phyloP scores from a whole-genome alignment of 805 yeast species.

The Teunomyces stri region DNA sequence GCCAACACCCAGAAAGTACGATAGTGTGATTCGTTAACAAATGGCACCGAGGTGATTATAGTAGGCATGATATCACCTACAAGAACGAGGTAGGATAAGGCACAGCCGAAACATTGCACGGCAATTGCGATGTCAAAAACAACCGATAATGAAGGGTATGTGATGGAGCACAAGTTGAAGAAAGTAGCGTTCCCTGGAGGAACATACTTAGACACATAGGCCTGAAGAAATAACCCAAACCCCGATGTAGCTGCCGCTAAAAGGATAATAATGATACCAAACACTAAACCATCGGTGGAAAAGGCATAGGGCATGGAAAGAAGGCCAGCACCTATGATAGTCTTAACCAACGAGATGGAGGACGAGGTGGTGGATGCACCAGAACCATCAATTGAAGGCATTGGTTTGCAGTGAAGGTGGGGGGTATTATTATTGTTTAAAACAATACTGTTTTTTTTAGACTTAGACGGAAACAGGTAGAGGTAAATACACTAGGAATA shows the following conservation, averaged over 20 bases:
- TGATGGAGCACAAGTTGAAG: constrained; percentile 59
- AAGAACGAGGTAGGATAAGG: constrained; percentile 64
- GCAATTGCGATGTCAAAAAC: constrained; percentile 68
- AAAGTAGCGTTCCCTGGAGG: constrained; percentile 65
- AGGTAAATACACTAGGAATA: neutral
- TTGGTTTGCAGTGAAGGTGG: neutral
- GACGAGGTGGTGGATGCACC: constrained; percentile 60
- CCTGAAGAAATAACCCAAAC: constrained; percentile 64
- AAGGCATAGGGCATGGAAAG: constrained; percentile 72
- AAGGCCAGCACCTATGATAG: constrained; percentile 66
- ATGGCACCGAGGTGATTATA: constrained; percentile 32
- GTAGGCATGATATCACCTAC: constrained; percentile 71
- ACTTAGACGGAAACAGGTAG: no score
- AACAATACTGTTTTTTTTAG: no score
- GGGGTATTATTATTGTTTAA: no score
- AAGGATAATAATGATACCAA: constrained; percentile 49
- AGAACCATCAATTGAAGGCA: constrained; percentile 19
- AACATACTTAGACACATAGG: constrained; percentile 48
- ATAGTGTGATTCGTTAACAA: constrained; percentile 17
- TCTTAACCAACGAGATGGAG: constrained; percentile 51
- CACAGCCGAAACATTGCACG: constrained; percentile 70
- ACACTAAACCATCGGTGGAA: constrained; percentile 44
- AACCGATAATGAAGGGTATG: constrained; percentile 60
- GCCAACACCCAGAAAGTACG: constrained; percentile 63
- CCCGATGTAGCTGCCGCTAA: constrained; percentile 66